These are phyloP conservation scores for Alternaria gansuensis DNA, from an alignment of 2,329 filamentous ascomycete genomes.

Conservation along the genomic window DNA sequence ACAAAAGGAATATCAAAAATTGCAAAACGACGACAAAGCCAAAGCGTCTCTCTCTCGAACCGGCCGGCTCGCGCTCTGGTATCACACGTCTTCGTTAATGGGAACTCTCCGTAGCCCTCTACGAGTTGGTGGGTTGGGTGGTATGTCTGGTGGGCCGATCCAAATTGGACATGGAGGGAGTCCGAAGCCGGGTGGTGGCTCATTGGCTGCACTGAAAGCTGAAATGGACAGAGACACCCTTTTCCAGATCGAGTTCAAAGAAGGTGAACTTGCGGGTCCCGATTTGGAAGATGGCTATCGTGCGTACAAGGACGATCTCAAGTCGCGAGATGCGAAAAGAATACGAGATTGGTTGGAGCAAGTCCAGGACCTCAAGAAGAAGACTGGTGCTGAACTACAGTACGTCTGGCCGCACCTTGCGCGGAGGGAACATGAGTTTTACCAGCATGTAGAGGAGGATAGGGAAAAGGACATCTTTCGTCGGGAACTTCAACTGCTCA, in stretches of 20 bases:
- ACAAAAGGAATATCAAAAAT: constrained; percentile 12
- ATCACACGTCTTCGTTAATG: constrained; percentile 12
- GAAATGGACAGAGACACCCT: constrained; percentile 18
- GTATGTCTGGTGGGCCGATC: background rate
- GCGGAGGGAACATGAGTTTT: constrained; percentile 30
- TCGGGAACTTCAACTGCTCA: constrained; percentile 31
- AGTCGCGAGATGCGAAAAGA: constrained; percentile 18
- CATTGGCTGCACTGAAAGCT: background rate
- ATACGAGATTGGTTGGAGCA: constrained; percentile 29
- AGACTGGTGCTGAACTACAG: constrained; percentile 20
- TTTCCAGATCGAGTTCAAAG: constrained; percentile 26
- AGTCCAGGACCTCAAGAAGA: constrained; percentile 21
- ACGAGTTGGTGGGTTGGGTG: constrained; percentile 7
- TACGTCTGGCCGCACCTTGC: constrained; percentile 29
- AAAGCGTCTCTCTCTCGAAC: constrained; percentile 25
- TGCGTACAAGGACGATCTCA: constrained; percentile 23
- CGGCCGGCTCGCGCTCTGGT: constrained; percentile 22
- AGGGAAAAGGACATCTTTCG: constrained; percentile 26
- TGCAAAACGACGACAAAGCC: constrained; percentile 22
- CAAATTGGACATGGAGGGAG: background rate
- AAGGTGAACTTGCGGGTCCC: constrained; percentile 28
- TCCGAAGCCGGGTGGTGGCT: background rate
- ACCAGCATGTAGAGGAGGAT: constrained; percentile 22
- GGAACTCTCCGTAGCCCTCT: constrained; percentile 6
- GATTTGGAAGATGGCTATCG: constrained; percentile 28